phyloP scores from a whole-genome alignment of 371 early-diverging fungal genomes.

The Mortierella sp. region DNA sequence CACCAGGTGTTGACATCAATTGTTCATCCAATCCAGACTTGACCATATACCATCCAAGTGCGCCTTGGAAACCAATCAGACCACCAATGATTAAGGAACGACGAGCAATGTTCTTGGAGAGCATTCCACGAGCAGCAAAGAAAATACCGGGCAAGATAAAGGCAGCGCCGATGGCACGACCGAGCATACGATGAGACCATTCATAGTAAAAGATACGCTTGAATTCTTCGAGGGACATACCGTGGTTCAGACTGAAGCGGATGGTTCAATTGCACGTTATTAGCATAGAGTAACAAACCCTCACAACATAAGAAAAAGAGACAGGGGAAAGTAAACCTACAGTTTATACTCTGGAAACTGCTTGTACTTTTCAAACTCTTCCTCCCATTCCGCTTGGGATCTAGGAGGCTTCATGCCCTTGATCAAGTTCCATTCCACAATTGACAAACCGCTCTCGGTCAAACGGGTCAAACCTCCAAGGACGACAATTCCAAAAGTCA shows the following conservation, averaged over 20 bases:
- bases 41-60: slow-evolving; percentile 99
- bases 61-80: slow-evolving; percentile 92
- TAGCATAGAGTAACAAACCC: neutral
- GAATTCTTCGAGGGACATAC: slow-evolving; percentile 93
- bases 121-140: slow-evolving; percentile 85
- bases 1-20: slow-evolving; percentile 81
- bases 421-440: slow-evolving; percentile 96
- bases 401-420: slow-evolving; percentile 94
- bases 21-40: slow-evolving; percentile 90
- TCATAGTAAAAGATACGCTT: slow-evolving; percentile 97
- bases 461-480: slow-evolving; percentile 96
- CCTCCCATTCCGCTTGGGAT: slow-evolving; percentile 88
- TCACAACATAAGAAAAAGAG: neutral
- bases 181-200: slow-evolving; percentile 96
- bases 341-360: slow-evolving; percentile 96
- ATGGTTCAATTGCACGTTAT: neutral
- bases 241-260: slow-evolving; percentile 80
- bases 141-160: slow-evolving; percentile 90
- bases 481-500: slow-evolving; percentile 94
- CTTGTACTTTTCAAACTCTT: slow-evolving; percentile 97
- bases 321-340: slow-evolving; percentile 54
- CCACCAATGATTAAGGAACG: slow-evolving; percentile 81
- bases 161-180: slow-evolving; percentile 91
- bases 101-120: slow-evolving; percentile 76
- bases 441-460: slow-evolving; percentile 96